Evolutionary conservation across 2,329 filamentous ascomycete genomes (phyloP).

Genomic region (Emergomyces orientalis): DNA sequence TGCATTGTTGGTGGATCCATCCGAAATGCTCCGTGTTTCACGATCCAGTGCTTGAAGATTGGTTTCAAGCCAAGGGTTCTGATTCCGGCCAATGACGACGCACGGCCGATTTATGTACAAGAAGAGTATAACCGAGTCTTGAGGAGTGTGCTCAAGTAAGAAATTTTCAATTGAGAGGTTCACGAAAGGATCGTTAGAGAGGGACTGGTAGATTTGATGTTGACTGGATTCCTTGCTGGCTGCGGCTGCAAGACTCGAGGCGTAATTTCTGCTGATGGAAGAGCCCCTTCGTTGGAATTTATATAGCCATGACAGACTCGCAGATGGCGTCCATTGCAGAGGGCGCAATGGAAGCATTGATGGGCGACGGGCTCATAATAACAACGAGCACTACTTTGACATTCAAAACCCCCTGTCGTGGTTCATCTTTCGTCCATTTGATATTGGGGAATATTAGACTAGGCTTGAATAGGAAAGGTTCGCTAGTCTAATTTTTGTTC

Average conservation of each 20-base stretch:
- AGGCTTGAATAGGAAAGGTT: conserved; percentile 1
- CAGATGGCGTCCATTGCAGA: conserved; percentile 10
- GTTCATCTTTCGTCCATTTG: neutral
- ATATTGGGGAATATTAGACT: neutral
- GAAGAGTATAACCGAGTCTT: conserved; percentile 68
- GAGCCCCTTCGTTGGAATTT: neutral
- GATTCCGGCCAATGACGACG: conserved; percentile 87
- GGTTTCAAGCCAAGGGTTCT: conserved; percentile 94
- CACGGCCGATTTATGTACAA: conserved; percentile 82
- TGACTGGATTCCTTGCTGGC: conserved; percentile 27
- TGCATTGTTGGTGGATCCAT: conserved; percentile 28
- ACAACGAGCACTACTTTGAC: neutral
- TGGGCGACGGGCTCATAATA: conserved; percentile 4
- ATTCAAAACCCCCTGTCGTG: neutral
- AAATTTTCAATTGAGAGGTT: conserved; percentile 94
- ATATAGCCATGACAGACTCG: conserved; percentile 11
- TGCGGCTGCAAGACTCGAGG: conserved; percentile 27
- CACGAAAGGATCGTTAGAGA: conserved; percentile 63
- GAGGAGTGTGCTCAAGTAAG: conserved; percentile 64
- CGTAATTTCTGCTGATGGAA: conserved; percentile 20
- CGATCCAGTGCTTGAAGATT: conserved; percentile 55
- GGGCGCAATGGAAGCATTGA: conserved; percentile 15
- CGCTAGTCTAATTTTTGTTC: neutral
- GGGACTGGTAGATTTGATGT: conserved; percentile 61
- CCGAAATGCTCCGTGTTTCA: conserved; percentile 10